These are phyloP conservation scores for Aspergillus novoparasiticus DNA, from an alignment of 2,329 filamentous ascomycete genomes.

Conservation along the genomic window DNA sequence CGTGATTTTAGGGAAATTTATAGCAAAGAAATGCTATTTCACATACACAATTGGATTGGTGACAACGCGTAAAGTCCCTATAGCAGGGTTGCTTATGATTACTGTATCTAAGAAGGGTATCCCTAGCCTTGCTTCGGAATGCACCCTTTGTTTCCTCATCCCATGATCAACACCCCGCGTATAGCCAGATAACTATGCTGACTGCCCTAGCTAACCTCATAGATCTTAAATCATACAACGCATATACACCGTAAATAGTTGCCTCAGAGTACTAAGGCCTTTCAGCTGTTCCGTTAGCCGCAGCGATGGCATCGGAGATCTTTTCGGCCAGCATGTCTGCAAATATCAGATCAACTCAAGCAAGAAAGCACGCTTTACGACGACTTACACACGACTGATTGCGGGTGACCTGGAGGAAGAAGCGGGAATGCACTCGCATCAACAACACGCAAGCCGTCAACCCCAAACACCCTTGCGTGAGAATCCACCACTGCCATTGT, in stretches of 20 bases:
- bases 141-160: too few species aligned
- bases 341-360: background rate
- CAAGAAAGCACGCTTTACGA: background rate
- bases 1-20: too few species aligned
- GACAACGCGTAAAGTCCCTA: too few species aligned
- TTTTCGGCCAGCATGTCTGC: conserved; percentile 44
- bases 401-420: conserved; percentile 42
- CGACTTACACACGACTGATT: conserved; percentile 37
- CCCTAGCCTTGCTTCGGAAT: too few species aligned
- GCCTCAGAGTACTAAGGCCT: background rate
- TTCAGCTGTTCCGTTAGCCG: background rate
- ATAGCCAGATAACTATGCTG: too few species aligned
- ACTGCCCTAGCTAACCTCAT: background rate
- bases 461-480: conserved; percentile 32
- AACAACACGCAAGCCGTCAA: conserved; percentile 35
- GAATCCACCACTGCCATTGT: conserved; percentile 37
- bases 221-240: background rate
- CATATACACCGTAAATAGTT: background rate
- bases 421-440: conserved; percentile 39
- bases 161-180: too few species aligned
- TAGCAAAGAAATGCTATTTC: too few species aligned
- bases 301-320: conserved; percentile 28
- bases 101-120: too few species aligned
- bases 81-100: too few species aligned
- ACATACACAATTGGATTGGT: too few species aligned